A percentile compares a stretch with the other conserved stretches of the same genome.
These are phyloP conservation scores for Xylaria sp. DNA, from an alignment of 2,329 filamentous ascomycete genomes.

Conservation along the genomic window DNA sequence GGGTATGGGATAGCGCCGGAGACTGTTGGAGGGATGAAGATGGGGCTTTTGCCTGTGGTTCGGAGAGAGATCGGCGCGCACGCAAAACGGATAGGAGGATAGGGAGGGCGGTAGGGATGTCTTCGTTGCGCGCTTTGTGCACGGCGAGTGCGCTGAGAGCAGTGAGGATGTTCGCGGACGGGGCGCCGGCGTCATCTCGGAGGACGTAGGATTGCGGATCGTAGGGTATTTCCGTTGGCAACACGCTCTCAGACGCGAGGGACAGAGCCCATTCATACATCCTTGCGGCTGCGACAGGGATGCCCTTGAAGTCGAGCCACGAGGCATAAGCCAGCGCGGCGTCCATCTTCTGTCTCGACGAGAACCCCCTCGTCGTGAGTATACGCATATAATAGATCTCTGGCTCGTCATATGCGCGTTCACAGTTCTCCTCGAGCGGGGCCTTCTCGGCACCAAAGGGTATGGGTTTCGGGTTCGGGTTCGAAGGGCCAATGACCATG, in stretches of 20 bases:
- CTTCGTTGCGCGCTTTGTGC: constrained; percentile 76
- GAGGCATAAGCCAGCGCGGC: constrained; percentile 86
- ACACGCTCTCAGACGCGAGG: constrained; percentile 68
- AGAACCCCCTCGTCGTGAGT: constrained; percentile 82
- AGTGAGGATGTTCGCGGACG: constrained; percentile 79
- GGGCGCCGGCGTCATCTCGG: constrained; percentile 65
- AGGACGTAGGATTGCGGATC: constrained; percentile 72
- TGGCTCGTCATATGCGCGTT: constrained; percentile 73
- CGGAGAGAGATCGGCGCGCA: constrained; percentile 72
- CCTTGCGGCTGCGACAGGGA: constrained; percentile 72
- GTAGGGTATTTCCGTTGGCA: constrained; percentile 58
- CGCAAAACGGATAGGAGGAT: constrained; percentile 87
- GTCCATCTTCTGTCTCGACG: constrained; percentile 79
- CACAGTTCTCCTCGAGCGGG: constrained; percentile 80
- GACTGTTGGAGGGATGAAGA: neutral
- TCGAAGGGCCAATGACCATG: constrained; percentile 83
- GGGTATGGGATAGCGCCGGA: constrained; percentile 20
- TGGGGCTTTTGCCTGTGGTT: constrained; percentile 32
- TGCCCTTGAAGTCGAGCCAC: constrained; percentile 82
- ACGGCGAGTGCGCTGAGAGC: constrained; percentile 82
- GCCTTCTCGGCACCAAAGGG: constrained; percentile 71
- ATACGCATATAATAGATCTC: constrained; percentile 85
- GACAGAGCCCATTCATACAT: constrained; percentile 82
- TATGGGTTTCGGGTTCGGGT: constrained; percentile 80
- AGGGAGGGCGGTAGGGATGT: constrained; percentile 77